Evolutionary conservation across 2,329 filamentous ascomycete genomes (phyloP).

Genomic region (Pseudocercospora macadamiae): DNA sequence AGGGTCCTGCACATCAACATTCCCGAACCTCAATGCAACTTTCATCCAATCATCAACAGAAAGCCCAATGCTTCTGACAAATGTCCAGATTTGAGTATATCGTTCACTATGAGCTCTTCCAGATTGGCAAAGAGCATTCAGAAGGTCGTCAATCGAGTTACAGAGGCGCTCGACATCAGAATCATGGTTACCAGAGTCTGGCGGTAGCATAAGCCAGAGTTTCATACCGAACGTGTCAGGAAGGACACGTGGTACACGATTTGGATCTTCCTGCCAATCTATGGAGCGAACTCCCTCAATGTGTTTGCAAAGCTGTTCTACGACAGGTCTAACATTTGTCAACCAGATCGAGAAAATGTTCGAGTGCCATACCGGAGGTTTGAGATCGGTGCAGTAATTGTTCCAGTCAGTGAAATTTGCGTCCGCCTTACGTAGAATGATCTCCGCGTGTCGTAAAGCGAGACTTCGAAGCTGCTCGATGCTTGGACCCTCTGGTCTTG

Average conservation of each 20-base stretch:
- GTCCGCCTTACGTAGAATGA: conserved; percentile 11
- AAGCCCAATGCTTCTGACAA: background rate
- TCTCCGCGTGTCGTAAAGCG: conserved; percentile 17
- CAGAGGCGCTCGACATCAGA: background rate
- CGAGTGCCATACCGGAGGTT: conserved; percentile 1
- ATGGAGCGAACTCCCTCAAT: conserved; percentile 23
- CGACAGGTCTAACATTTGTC: conserved; percentile 16
- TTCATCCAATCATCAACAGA: background rate
- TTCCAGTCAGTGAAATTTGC: conserved; percentile 8
- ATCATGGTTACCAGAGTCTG: background rate
- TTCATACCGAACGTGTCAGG: conserved; percentile 30
- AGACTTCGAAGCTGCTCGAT: conserved; percentile 10
- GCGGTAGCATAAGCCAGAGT: conserved; percentile 35
- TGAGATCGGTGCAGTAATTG: background rate
- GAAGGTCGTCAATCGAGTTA: background rate
- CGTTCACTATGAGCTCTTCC: background rate
- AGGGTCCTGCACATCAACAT: background rate
- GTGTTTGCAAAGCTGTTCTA: conserved; percentile 18
- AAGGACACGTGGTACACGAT: conserved; percentile 21
- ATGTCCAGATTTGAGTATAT: background rate
- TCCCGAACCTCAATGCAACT: background rate
- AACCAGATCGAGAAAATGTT: conserved; percentile 7
- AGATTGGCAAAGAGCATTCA: background rate
- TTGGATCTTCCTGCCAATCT: conserved; percentile 19
- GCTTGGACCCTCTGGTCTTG: conserved; percentile 6